Evolutionary conservation across 257 asterid genomes (phyloP).

Genomic region (Thymus quinquecostatus): DNA sequence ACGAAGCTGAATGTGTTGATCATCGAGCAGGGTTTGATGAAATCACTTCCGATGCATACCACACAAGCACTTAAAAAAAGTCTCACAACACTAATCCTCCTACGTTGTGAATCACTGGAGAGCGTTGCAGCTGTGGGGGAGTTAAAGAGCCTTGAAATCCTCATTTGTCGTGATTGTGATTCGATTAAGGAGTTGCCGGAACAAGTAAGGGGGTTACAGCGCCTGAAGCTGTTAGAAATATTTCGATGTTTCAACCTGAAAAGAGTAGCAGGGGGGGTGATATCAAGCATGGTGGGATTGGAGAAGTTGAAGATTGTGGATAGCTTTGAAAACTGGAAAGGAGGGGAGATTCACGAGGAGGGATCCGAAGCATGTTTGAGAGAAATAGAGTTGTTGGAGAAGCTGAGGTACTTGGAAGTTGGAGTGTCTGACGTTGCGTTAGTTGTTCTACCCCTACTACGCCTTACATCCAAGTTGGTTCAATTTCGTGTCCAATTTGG

Average conservation of each 20-base stretch:
- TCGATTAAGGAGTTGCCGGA: neutral
- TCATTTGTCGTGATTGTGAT: neutral
- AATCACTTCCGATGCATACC: neutral
- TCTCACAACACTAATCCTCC: too few species aligned
- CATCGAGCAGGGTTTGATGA: neutral
- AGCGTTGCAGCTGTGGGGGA: constrained; percentile 6
- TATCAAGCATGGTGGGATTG: too few species aligned
- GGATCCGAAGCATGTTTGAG: neutral
- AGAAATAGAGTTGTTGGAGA: constrained; percentile 1
- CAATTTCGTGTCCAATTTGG: neutral
- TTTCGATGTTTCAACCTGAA: neutral
- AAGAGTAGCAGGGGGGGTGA: constrained; percentile 13
- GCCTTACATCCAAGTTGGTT: constrained; percentile 1
- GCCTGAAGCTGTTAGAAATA: constrained; percentile 3
- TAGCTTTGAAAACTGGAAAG: constrained; percentile 19
- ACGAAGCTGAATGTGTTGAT: constrained; percentile 19
- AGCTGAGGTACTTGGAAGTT: constrained; percentile 8
- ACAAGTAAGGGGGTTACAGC: neutral
- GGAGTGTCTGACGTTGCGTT: neutral
- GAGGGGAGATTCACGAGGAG: neutral
- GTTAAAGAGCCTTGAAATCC: constrained; percentile 17
- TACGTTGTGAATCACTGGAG: neutral
- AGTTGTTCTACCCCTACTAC: neutral
- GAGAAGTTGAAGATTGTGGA: neutral
- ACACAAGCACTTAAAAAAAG: neutral